phyloP scores from a whole-genome alignment of 331 rosid species.

The Acacia concinna region DNA sequence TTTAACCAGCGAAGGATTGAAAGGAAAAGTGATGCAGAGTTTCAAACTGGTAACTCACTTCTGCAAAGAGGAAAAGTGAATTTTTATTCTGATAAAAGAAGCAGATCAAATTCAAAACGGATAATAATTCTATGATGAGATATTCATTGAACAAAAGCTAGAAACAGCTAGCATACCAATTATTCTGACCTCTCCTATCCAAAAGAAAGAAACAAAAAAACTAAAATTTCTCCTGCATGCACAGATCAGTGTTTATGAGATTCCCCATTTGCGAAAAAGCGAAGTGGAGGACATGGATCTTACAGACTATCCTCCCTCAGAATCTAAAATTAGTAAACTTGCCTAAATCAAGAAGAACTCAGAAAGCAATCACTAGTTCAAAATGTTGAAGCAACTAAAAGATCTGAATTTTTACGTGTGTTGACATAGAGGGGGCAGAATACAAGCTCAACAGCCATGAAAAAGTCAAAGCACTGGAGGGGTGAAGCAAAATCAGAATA shows the following conservation, averaged over 20 bases:
- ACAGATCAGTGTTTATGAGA: background rate
- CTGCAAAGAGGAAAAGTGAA: background rate
- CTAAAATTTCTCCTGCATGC: background rate
- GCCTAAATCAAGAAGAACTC: background rate
- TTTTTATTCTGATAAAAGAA: background rate
- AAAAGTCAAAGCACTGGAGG: background rate
- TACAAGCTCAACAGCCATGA: background rate
- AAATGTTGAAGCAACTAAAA: background rate
- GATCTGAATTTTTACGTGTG: background rate
- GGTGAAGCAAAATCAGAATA: background rate
- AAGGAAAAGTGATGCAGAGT: background rate
- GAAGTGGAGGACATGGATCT: background rate
- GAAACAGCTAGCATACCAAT: background rate
- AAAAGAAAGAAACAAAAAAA: background rate
- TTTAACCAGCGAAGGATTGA: background rate
- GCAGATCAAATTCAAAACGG: background rate
- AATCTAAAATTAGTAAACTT: background rate
- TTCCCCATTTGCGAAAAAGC: background rate
- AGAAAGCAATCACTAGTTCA: background rate
- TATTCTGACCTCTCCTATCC: background rate
- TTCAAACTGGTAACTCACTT: background rate
- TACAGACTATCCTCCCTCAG: background rate
- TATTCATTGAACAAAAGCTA: background rate
- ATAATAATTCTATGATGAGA: background rate
- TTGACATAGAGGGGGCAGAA: background rate